These are phyloP conservation scores for Phaseolus lunatus DNA, from an alignment of 306 rosid genomes.

Conservation along the genomic window DNA sequence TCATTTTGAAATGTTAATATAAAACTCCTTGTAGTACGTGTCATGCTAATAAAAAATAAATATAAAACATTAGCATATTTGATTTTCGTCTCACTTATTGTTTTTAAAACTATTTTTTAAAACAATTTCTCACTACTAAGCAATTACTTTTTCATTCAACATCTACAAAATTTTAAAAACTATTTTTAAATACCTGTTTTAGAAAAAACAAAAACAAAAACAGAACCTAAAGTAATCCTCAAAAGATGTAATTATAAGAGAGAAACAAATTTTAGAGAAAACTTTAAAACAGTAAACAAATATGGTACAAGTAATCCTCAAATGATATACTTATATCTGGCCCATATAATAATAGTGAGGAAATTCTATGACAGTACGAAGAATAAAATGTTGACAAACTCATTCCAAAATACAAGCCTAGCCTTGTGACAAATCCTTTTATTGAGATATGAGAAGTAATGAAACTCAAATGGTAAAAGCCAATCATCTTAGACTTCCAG, in stretches of 20 bases:
- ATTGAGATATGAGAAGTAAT: slow-evolving; percentile 20
- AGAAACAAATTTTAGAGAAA: not conserved
- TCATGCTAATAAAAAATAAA: no score
- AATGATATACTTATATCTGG: not conserved
- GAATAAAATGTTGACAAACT: slow-evolving; percentile 23
- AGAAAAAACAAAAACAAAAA: not conserved
- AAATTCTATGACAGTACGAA: slow-evolving; percentile 6
- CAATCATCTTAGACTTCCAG: slow-evolving; percentile 47
- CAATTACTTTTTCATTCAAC: not conserved
- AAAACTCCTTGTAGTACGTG: no score
- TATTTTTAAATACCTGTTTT: not conserved
- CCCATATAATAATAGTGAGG: slow-evolving; percentile 23
- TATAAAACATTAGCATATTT: no score
- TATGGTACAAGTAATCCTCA: not conserved
- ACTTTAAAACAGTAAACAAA: not conserved
- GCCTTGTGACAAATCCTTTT: slow-evolving; percentile 23
- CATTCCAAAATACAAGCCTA: slow-evolving; percentile 21
- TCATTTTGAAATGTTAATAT: no score
- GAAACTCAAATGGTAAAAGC: slow-evolving; percentile 22
- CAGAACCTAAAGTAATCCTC: no score
- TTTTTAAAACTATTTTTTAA: not conserved
- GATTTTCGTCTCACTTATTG: no score
- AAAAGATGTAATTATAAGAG: not conserved
- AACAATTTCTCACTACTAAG: not conserved
- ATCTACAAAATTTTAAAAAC: not conserved